Evolutionary conservation across 106 monocot genomes (phyloP), one percentile per base, ranked within the genome.

Genomic region (Dendrobium catenatum): DNA sequence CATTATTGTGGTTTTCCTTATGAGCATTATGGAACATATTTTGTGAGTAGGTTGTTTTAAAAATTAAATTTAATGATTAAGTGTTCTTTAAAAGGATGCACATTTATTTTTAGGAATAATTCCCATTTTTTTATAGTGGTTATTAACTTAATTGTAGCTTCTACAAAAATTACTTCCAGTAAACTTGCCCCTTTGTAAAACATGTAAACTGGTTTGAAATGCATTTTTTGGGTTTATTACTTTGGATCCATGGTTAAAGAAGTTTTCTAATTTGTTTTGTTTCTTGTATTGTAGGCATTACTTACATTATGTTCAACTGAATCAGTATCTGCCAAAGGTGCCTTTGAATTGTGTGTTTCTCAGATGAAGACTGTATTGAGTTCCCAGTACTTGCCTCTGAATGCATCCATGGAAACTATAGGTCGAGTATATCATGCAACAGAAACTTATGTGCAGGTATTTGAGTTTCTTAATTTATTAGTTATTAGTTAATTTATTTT

Each of bases 361-460:
- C 94, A 98, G 87, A 98, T 98, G 94, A 92, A 87, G 78, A 89
- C 47, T 83, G 92, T 98, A 24, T 81, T 94, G 64, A 88, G 90
- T 74, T 94, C 94, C 78, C 82, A 86, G 75, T 77, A 92, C 68
- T 79, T 98, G 86, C 88, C 90, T 72, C 85, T 88, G 37, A 74
- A 90, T 85, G 87, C 94, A 77, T 92, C 97, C 73, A 91, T 91
- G 92, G 97, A 98, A 86, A 88, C 83, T 61, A 84, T 91, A 72
- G 83, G 90, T 42, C 94, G 86, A 64, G 92, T 94, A 59, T 98
- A 98, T 86, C 89, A 94, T 88, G 94, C 94, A 54, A 98, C 94
- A 41, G 94, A 98, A 86, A 85, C 92, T 81, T 98, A 89, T 85
- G 97, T 98, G 66, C 97, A 94, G 92, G 97, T 93, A 88, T 77